Conservation (phyloP, 352 stramenopile genomes). For the Pythium graminicola region DNA sequence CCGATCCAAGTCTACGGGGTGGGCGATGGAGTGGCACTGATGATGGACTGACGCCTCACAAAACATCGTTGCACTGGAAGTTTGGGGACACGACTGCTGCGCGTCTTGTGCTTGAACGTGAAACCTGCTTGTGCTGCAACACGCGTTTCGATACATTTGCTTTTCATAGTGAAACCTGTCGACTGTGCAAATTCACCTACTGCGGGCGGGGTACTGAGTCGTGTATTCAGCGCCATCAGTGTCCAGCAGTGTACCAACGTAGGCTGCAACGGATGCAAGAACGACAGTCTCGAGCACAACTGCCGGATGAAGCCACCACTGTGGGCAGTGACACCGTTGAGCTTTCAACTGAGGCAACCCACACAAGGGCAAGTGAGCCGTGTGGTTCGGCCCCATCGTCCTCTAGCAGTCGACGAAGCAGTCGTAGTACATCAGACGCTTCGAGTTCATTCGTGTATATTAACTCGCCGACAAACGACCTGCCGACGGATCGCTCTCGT, state of each 20-base stretch:
- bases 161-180: conserved; percentile 45
- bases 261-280: not conserved
- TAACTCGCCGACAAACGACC: conserved; percentile 26
- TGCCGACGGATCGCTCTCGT: conserved; percentile 11
- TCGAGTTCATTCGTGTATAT: conserved; percentile 48
- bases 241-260: conserved; percentile 27
- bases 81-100: conserved; percentile 60
- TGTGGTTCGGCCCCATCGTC: conserved; percentile 2
- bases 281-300: not conserved
- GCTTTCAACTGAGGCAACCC: not conserved
- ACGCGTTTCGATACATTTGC: conserved; percentile 53
- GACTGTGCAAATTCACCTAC: conserved; percentile 47
- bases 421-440: conserved; percentile 31
- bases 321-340: not conserved
- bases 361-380: not conserved
- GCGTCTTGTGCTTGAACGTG: conserved; percentile 52
- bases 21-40: conserved; percentile 31
- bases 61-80: conserved; percentile 55
- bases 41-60: conserved; percentile 42
- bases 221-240: conserved; percentile 66
- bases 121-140: conserved; percentile 82
- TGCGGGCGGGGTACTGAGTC: conserved; percentile 36
- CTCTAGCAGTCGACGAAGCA: conserved; percentile 16
- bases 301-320: not conserved
- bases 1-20: conserved; percentile 25